Percentiles rank a stretch among this genome's conserved stretches.
phyloP scores from a whole-genome alignment of 805 yeast genomes.

The Saccharomycopsis javanensis region DNA sequence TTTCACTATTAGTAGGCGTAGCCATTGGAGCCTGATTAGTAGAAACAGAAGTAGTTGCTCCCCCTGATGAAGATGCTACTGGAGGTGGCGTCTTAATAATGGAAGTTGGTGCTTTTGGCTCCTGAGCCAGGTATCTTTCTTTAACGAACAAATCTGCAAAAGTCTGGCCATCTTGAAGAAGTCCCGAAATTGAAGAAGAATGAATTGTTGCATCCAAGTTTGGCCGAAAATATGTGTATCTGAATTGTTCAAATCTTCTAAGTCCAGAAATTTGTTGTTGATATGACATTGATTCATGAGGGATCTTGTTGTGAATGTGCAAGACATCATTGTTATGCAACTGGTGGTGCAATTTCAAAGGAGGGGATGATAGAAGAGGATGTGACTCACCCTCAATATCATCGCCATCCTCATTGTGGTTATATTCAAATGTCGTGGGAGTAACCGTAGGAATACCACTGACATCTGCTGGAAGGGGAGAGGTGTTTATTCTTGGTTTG shows the following conservation, averaged over 20 bases:
- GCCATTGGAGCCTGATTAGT: constrained; percentile 4
- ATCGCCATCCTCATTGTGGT: not conserved
- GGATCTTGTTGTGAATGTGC: not conserved
- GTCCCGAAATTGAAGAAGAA: constrained; percentile 78
- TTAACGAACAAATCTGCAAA: constrained; percentile 57
- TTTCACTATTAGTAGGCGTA: constrained; percentile 1
- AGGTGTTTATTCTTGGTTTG: not conserved
- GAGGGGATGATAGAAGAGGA: not conserved
- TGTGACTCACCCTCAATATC: not conserved
- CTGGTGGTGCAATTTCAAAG: not conserved
- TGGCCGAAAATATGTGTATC: constrained; percentile 90
- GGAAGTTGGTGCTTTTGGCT: constrained; percentile 17
- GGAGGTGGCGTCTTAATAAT: constrained; percentile 13
- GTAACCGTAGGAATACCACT: not conserved
- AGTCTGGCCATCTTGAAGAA: constrained; percentile 51
- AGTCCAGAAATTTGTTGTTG: constrained; percentile 4
- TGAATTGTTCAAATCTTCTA: constrained; percentile 37
- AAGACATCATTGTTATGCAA: not conserved
- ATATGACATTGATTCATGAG: not conserved
- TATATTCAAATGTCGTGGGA: not conserved
- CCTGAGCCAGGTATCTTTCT: constrained; percentile 26
- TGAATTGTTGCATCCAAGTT: constrained; percentile 84
- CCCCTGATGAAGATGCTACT: constrained; percentile 11
- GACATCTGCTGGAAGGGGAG: not conserved
- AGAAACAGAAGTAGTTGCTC: constrained; percentile 1